Percentiles rank a stretch among this genome's conserved stretches.
Conservation (phyloP, 495 filamentous ascomycete genomes). For the Daldinia loculata region DNA sequence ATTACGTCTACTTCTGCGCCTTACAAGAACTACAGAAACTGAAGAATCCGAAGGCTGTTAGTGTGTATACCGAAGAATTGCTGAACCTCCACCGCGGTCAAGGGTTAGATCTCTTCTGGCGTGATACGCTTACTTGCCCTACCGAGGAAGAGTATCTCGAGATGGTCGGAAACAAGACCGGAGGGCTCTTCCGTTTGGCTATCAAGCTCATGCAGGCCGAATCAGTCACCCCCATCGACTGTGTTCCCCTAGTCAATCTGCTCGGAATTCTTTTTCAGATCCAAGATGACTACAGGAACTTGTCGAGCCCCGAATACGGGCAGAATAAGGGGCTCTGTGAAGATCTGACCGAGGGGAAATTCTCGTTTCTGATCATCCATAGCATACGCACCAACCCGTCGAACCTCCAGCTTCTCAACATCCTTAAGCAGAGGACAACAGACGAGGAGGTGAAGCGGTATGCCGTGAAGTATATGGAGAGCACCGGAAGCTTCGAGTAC, state of each 20-base stretch:
- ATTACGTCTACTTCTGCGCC: conserved; percentile 95
- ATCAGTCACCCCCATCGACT: conserved; percentile 70
- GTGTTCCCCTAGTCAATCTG: conserved; percentile 85
- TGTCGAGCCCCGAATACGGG: conserved; percentile 76
- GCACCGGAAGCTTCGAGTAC: conserved; percentile 88
- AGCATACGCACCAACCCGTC: conserved; percentile 82
- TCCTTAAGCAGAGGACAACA: conserved; percentile 85
- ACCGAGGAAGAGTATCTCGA: conserved; percentile 97
- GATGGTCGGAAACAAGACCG: conserved; percentile 99
- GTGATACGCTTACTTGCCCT: conserved; percentile 91
- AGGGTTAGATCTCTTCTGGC: conserved; percentile 98
- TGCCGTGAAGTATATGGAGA: conserved; percentile 91
- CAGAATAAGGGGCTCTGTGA: conserved; percentile 95
- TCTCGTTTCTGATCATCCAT: conserved; percentile 96
- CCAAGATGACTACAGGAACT: conserved; percentile 94
- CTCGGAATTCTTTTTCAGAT: conserved; percentile 96
- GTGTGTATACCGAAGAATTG: conserved; percentile 87
- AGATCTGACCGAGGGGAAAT: conserved; percentile 97
- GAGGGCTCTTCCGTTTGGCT: conserved; percentile 91
- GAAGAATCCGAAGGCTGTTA: conserved; percentile 71
- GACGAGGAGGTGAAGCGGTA: conserved; percentile 91
- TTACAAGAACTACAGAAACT: conserved; percentile 83
- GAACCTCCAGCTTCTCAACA: conserved; percentile 87
- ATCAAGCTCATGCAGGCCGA: conserved; percentile 97
- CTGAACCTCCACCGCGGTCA: conserved; percentile 95